Base-by-base conservation (phyloP, 768 basidiomycete genomes). In the Mycena alexandri region DNA sequence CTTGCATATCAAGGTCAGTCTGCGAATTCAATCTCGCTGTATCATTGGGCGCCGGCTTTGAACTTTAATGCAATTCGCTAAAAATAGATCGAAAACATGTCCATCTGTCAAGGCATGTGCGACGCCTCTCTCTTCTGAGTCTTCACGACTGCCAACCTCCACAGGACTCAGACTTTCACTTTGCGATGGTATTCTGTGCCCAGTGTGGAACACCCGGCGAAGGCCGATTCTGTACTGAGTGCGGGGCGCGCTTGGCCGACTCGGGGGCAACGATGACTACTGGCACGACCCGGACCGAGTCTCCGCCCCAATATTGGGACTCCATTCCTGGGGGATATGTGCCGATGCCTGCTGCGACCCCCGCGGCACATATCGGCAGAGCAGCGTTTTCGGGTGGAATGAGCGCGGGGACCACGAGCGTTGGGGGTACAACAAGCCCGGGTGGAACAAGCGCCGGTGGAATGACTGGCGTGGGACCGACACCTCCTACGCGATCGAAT, bases 121-220 rank as follows among this genome's bases (percentile, higher is more conserved):
- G 24, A 12, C 12, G 7, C 34, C 34, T 52, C 22, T 21, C 22
- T 21, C 48, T n/a, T n/a, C n/a, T n/a, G n/a, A n/a, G n/a, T n/a
- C n/a, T n/a, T 29, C 29, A 50, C 14, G 19, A 19, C 24, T 43
- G 21, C 12, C 63, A 41, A 24, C 41, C 46, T 24, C 14, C 41
- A 41, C 63, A n/a, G 38, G 11, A 38, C 38, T 9, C 29, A 42
- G 7, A 44, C 66, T 29, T 17, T 47, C 46, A 21, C 46, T 3
- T 41, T 33, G 17, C 55, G 1, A 71, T 61, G 69, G 65, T 71
- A 8, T 71, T 67, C 62, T 71, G 66, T 29, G 44, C 47, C 9
- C 48, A 71, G 38, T 71, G 69, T 50, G 69, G 69, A 13, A 71
- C 69, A 1, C 53, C 61, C 16, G 69, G 69, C 10, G 65, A 71